Percentiles rank a stretch among this genome's conserved stretches.
Conservation (phyloP, 2,329 filamentous ascomycete genomes). For the Scedosporium dehoogii region DNA sequence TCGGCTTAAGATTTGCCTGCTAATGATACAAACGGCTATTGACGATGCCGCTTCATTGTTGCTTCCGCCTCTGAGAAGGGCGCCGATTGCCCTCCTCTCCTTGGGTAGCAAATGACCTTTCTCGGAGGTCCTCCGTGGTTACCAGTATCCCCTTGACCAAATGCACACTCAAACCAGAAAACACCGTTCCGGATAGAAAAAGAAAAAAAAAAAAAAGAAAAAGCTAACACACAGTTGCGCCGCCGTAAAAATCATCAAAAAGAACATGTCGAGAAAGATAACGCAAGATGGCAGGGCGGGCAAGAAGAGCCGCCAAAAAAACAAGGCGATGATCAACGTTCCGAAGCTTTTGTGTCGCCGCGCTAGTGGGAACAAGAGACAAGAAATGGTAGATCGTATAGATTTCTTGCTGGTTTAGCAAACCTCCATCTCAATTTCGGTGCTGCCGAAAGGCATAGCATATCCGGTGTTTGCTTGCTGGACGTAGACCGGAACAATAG, state of each 20-base stretch:
- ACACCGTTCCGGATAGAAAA: not conserved
- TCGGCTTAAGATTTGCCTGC: too few relatives aligned
- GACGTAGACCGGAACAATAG: not conserved
- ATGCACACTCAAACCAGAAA: not conserved
- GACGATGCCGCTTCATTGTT: too few relatives aligned
- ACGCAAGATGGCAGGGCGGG: not conserved
- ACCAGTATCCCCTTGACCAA: too few relatives aligned
- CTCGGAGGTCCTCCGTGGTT: too few relatives aligned
- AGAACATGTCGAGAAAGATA: not conserved
- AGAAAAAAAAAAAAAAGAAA: not conserved
- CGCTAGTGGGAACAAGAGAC: not conserved
- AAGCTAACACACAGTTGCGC: not conserved
- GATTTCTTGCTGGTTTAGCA: constrained; percentile 6
- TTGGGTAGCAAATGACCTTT: too few relatives aligned
- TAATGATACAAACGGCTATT: too few relatives aligned
- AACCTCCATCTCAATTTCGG: constrained; percentile 10
- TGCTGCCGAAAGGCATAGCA: not conserved
- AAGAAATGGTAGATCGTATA: not conserved
- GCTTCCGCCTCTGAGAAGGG: too few relatives aligned
- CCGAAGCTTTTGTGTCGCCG: not conserved
- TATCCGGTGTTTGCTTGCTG: not conserved
- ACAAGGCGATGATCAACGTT: too few relatives aligned
- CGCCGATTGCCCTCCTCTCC: too few relatives aligned
- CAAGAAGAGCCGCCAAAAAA: too few relatives aligned
- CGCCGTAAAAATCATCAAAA: not conserved